Percentiles rank a stretch among this genome's conserved stretches.
Conservation (phyloP, 75 land plant genomes). For the Chamaecyparis obtusa region DNA sequence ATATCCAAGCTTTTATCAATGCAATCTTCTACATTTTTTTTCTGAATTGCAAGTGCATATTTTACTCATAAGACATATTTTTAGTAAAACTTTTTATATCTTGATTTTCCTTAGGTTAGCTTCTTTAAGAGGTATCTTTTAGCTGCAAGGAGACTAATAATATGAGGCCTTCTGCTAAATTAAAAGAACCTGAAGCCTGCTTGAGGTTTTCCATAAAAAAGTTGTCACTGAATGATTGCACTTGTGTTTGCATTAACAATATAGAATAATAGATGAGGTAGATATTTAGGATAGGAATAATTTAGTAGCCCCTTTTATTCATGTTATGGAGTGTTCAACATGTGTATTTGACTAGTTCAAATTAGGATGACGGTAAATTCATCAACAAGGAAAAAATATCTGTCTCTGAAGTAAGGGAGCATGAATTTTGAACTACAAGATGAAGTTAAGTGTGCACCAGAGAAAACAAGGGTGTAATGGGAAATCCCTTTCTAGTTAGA, state of each 20-base stretch:
- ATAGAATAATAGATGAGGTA: neutral
- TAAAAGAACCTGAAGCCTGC: neutral
- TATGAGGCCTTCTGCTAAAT: neutral
- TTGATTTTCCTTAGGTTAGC: neutral
- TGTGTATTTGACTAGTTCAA: neutral
- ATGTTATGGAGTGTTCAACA: neutral
- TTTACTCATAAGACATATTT: neutral
- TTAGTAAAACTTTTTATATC: neutral
- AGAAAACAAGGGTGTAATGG: neutral
- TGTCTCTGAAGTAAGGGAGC: neutral
- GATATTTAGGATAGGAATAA: neutral
- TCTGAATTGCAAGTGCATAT: neutral
- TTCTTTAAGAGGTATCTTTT: neutral
- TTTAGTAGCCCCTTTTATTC: neutral
- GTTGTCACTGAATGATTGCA: neutral
- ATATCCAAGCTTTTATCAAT: neutral
- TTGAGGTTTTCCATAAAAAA: neutral
- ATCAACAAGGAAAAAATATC: neutral
- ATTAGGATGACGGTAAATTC: neutral
- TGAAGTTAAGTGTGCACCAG: neutral
- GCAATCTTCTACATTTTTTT: neutral
- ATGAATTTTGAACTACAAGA: neutral
- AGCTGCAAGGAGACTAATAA: neutral
- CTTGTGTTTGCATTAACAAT: neutral
- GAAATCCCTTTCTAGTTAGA: neutral